A percentile compares a stretch with the other conserved stretches of the same genome.
These are phyloP conservation scores for Pyrenophora teres DNA, from an alignment of 2,329 filamentous ascomycete genomes.

Conservation along the genomic window DNA sequence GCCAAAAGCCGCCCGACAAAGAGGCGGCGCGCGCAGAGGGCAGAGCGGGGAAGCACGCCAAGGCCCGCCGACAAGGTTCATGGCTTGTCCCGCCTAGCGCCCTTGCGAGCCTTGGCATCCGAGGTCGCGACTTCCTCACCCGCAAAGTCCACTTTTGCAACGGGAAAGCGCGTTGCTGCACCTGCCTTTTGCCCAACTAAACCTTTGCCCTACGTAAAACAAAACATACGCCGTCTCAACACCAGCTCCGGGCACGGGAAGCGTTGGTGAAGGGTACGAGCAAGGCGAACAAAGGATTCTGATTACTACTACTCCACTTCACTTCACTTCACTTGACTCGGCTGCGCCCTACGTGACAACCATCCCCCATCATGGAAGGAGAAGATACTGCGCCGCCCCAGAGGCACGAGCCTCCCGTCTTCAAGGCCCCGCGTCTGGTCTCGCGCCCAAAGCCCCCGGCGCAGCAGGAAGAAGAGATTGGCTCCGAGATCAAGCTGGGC, in stretches of 20 bases:
- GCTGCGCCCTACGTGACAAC: not conserved
- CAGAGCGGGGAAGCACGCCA: not conserved
- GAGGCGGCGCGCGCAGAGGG: too few relatives aligned
- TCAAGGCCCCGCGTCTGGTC: slow-evolving; percentile 42
- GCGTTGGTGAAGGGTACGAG: too few relatives aligned
- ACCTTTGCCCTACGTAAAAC: too few relatives aligned
- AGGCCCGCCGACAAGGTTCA: not conserved
- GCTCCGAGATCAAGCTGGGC: slow-evolving; percentile 79
- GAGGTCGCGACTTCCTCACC: not conserved
- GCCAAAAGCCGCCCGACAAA: too few relatives aligned
- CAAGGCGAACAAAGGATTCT: not conserved
- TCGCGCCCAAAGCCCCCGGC: slow-evolving; percentile 63
- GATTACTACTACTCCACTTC: not conserved
- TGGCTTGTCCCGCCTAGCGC: too few relatives aligned
- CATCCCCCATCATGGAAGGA: slow-evolving; percentile 35
- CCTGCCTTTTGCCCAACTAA: too few relatives aligned
- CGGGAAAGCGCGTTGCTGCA: too few relatives aligned
- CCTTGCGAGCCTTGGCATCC: not conserved
- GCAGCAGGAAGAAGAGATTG: slow-evolving; percentile 84
- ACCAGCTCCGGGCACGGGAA: not conserved
- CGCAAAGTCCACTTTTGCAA: too few relatives aligned
- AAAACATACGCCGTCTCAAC: too few relatives aligned
- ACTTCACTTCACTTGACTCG: not conserved
- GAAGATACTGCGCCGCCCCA: slow-evolving; percentile 28
- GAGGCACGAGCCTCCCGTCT: slow-evolving; percentile 27